Evolutionary conservation across 140 eudicot species (phyloP).

Genomic region (Oenanthe javanica): DNA sequence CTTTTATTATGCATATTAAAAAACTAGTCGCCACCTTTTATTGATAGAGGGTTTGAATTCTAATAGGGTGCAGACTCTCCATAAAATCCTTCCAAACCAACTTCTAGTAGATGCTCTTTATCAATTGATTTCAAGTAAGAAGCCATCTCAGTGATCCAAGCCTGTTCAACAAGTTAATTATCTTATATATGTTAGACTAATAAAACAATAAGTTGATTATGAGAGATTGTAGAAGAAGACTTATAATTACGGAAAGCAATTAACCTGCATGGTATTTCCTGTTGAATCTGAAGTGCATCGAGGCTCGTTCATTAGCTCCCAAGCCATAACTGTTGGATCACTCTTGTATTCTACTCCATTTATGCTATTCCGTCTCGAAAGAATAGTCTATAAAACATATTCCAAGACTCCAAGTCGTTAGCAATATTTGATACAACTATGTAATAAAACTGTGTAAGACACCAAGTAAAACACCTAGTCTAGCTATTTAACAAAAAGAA

Average conservation of each 20-base stretch:
- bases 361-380: constrained; percentile 47
- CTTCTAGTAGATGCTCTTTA: constrained; percentile 51
- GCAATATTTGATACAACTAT: background rate
- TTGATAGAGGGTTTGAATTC: no score
- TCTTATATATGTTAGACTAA: background rate
- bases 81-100: constrained; percentile 70
- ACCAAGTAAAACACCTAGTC: background rate
- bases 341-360: constrained; percentile 48
- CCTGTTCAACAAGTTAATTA: constrained; percentile 25
- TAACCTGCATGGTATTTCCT: constrained; percentile 56
- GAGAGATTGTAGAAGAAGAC: background rate
- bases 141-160: constrained; percentile 67
- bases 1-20: no score
- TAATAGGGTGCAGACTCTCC: constrained; percentile 37
- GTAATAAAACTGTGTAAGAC: background rate
- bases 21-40: no score
- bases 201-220: background rate
- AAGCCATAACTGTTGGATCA: constrained; percentile 68
- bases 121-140: constrained; percentile 52
- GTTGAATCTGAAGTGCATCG: constrained; percentile 55
- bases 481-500: background rate
- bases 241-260: background rate
- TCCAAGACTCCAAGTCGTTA: background rate
- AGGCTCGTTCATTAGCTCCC: constrained; percentile 89
- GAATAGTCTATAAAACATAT: constrained; percentile 31